Evolutionary conservation across 176 grass and related monocot genomes (phyloP).

Genomic region (Aegilops umbellulata): DNA sequence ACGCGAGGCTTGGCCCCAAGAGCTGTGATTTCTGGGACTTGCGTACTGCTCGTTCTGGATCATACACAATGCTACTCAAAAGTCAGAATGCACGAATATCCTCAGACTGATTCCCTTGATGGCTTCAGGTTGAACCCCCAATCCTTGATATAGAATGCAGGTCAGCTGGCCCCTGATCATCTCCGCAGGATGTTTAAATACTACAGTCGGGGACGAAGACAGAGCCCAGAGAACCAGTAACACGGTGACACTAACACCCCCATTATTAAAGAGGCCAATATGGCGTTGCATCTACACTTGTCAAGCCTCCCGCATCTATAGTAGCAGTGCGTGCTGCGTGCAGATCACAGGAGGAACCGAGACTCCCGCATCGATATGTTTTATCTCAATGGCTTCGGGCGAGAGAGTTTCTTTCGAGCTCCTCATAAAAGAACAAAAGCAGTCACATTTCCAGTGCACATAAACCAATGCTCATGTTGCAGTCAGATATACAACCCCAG

Average conservation of each 20-base stretch:
- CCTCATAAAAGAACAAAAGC: not conserved
- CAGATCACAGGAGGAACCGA: too few species aligned
- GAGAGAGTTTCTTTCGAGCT: too few species aligned
- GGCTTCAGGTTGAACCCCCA: constrained; percentile 9
- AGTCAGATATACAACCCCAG: not conserved
- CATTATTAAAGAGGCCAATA: not conserved
- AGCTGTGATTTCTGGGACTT: constrained; percentile 15
- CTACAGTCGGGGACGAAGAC: not conserved
- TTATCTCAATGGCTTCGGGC: too few species aligned
- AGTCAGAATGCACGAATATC: constrained; percentile 26
- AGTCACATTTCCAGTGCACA: not conserved
- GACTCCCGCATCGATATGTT: too few species aligned
- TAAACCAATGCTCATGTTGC: not conserved
- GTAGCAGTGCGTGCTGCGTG: not conserved
- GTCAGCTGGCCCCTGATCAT: not conserved
- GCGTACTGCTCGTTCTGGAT: not conserved
- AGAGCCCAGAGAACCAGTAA: not conserved
- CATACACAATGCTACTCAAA: constrained; percentile 12
- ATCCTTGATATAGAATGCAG: not conserved
- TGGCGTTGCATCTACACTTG: not conserved
- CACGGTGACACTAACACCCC: not conserved
- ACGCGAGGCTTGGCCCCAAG: not conserved
- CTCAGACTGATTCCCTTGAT: not conserved
- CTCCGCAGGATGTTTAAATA: not conserved
- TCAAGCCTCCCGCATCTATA: not conserved